Conservation (phyloP, 352 stramenopile species). For the Salisapilia sapeloensis region DNA sequence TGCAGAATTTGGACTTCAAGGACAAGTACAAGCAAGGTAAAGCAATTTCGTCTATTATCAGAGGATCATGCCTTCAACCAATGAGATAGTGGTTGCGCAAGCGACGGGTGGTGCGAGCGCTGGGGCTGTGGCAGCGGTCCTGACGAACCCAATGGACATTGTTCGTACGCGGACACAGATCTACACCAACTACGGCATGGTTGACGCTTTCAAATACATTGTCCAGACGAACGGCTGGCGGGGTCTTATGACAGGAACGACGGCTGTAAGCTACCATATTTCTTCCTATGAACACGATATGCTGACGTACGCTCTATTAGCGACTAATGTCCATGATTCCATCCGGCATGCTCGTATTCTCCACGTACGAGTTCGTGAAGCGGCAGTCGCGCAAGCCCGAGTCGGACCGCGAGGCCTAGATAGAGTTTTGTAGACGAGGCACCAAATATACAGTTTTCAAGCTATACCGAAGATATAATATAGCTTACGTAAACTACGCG, state of each 20-base stretch:
- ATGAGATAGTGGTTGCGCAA: conserved; percentile 38
- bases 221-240: conserved; percentile 46
- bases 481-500: too few relatives aligned
- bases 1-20: conserved; percentile 38
- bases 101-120: conserved; percentile 55
- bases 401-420: conserved; percentile 2
- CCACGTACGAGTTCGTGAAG: conserved; percentile 84
- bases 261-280: conserved; percentile 18
- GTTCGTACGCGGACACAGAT: conserved; percentile 72
- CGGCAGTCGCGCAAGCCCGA: conserved; percentile 53
- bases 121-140: conserved; percentile 57
- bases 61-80: not conserved
- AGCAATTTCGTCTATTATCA: not conserved
- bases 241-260: conserved; percentile 67
- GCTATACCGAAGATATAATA: too few relatives aligned
- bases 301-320: conserved; percentile 9
- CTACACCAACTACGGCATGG: conserved; percentile 70
- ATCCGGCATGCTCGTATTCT: conserved; percentile 71
- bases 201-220: conserved; percentile 76
- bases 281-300: not conserved
- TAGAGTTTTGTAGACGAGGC: conserved; percentile 4
- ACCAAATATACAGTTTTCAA: conserved; percentile 4
- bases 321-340: conserved; percentile 66
- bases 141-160: conserved; percentile 83
- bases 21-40: conserved; percentile 72